These are phyloP conservation scores for Colletotrichum melonis DNA, from an alignment of 2,329 filamentous ascomycete species.

Conservation along the genomic window DNA sequence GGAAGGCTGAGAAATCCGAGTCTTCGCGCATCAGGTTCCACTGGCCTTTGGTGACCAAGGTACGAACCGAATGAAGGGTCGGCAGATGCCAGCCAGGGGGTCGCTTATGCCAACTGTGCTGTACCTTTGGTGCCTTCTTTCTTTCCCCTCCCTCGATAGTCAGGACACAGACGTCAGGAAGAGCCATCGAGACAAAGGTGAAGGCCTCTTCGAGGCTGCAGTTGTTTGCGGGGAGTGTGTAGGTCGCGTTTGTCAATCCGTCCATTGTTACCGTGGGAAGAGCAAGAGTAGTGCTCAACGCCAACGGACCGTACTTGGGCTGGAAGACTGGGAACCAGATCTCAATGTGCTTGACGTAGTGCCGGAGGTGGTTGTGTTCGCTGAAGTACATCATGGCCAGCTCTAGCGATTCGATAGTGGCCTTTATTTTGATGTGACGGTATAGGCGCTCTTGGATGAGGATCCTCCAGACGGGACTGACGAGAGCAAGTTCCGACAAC, in stretches of 20 bases:
- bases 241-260: slow-evolving; percentile 67
- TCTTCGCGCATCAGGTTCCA: slow-evolving; percentile 79
- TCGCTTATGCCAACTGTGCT: slow-evolving; percentile 39
- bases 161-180: slow-evolving; percentile 72
- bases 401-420: slow-evolving; percentile 71
- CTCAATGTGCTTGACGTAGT: slow-evolving; percentile 78
- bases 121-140: slow-evolving; percentile 77
- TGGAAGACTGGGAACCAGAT: slow-evolving; percentile 83
- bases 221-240: slow-evolving; percentile 72
- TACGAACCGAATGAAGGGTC: slow-evolving; percentile 67
- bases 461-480: slow-evolving; percentile 71
- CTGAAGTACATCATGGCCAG: slow-evolving; percentile 72
- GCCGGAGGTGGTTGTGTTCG: slow-evolving; percentile 66
- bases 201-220: slow-evolving; percentile 79
- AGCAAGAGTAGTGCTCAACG: slow-evolving; percentile 55
- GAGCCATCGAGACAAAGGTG: slow-evolving; percentile 67
- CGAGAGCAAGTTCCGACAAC: slow-evolving; percentile 73
- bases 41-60: slow-evolving; percentile 78
- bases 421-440: slow-evolving; percentile 81
- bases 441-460: slow-evolving; percentile 80
- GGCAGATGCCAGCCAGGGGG: slow-evolving; percentile 52
- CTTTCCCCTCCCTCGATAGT: slow-evolving; percentile 83
- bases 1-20: slow-evolving; percentile 71
- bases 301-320: slow-evolving; percentile 59
- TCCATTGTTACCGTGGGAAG: slow-evolving; percentile 66